Evolutionary conservation across 2,329 filamentous ascomycete genomes (phyloP).

Genomic region (Claviceps pazoutovae): DNA sequence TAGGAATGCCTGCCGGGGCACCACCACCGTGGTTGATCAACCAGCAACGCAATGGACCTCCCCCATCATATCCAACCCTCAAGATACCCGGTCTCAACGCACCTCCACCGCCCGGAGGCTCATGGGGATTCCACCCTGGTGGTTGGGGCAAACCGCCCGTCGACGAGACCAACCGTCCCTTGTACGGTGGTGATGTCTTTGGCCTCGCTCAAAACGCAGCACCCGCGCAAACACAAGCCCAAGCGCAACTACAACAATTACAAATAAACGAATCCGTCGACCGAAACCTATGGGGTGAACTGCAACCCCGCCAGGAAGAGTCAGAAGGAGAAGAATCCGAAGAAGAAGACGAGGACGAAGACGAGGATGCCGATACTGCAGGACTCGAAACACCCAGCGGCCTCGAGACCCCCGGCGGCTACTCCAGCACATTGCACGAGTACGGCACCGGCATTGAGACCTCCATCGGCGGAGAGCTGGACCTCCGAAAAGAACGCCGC

Average conservation of each 20-base stretch:
- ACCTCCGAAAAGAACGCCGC: conserved; percentile 68
- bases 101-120: conserved; percentile 73
- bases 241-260: conserved; percentile 24
- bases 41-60: conserved; percentile 84
- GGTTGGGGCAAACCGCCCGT: conserved; percentile 93
- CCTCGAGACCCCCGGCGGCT: conserved; percentile 66
- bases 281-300: conserved; percentile 78
- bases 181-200: conserved; percentile 92
- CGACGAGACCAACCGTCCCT: conserved; percentile 79
- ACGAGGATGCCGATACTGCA: conserved; percentile 45
- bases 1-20: conserved; percentile 84
- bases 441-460: conserved; percentile 60
- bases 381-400: conserved; percentile 64
- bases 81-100: conserved; percentile 92
- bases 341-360: conserved; percentile 22
- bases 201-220: conserved; percentile 46
- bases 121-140: conserved; percentile 91
- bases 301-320: conserved; percentile 67
- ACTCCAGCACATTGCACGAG: conserved; percentile 66
- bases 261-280: conserved; percentile 64
- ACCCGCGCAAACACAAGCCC: conserved; percentile 8
- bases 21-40: conserved; percentile 97
- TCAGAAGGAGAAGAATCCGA: conserved; percentile 49
- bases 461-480: conserved; percentile 73
- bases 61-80: conserved; percentile 87